Base-by-base conservation (phyloP, 495 filamentous ascomycete genomes). In the Neurospora tetraspora region DNA sequence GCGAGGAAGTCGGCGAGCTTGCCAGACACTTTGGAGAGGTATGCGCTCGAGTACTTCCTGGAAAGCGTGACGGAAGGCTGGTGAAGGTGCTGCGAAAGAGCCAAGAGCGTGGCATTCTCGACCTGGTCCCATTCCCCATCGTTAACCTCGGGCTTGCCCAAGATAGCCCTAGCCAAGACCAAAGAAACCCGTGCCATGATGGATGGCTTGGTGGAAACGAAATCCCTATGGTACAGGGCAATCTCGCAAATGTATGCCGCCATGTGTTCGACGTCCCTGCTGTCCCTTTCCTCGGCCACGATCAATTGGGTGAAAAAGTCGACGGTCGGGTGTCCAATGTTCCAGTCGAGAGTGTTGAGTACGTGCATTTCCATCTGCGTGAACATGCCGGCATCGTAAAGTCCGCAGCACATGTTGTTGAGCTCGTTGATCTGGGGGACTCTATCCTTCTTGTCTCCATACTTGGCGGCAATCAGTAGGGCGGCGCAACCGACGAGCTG, bases 331-430 rank as follows among this genome's bases (percentile, higher is more conserved):
- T 97, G 94, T 47, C 96, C 96, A 75, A 99, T 91, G 76, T 91
- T 89, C 96, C 96, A 99, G 73, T 93, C 91, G 73, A 99, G 87
- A n/a, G 96, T 98, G 82, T 97, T 94, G 76, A 99, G 86, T 11
- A 99, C 96, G 81, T 99, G 96, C 95, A 97, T 98, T 81, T 99
- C 96, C 96, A 99, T 98, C 82, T 99, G 96, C 18, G 93, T 94
- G 83, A 99, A 99, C 96, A 99, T 98, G 79, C 97, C 96, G 16
- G 97, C 94, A 80, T 99, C 96, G 81, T 99, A 99, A 34, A 98
- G 88, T 20, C 91, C 93, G 85, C 96, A 98, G 85, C 96, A 99
- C 96, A 99, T 98, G 69, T 94, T 94, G 86, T 96, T 97, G 72
- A 99, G 85, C 77, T 99, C 96, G 78, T 92, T 89, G 81, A 99